Evolutionary conservation across 805 yeast genomes (phyloP), one percentile per base, ranked within the genome.

Genomic region (Hanseniaspora singularis): DNA sequence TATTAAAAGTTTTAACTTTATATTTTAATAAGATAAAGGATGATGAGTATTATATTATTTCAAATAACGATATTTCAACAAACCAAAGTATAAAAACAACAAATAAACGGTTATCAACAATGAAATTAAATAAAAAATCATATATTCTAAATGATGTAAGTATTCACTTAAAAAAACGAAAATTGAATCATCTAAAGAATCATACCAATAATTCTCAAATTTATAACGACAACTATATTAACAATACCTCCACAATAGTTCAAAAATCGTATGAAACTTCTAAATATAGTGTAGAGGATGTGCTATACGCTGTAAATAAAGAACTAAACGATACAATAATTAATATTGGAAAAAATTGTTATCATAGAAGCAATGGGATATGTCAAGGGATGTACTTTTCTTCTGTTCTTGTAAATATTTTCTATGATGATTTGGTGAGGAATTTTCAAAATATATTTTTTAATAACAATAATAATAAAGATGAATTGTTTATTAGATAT

Each of bases 351-450:
- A 55, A 60, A 0, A 51, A 54, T 7, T 60, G 65, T 3, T 73
- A 67, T 55, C 56, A 59, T n/a, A 64, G 94, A 49, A 73, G 64
- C 36, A 60, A 64, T 9, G 97, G 97, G 0, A 68, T 89, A 0
- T 87, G 80, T 46, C 97, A 88, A 63, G 97, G 97, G 0, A 74
- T 85, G 7, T 77, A 79, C 1, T 60, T 87, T 3, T 89, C 95
- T 49, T 72, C 82, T 1, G 65, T 78, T 4, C 67, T 88, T 30
- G 86, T 94, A 52, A 84, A 86, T 52, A 52, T 86, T 1, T 72
- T 83, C 0, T 81, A 81, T 54, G 86, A 81, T 55, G 66, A 70
- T 1, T 57, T 88, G 26, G 70, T 81, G 10, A 66, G 68, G 24
- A 51, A 52, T 19, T 51, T 55, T 28, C 3, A 51, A 52, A 40